These are phyloP conservation scores for Capsicum chinense DNA, from an alignment of 257 asterid genomes.

Conservation along the genomic window DNA sequence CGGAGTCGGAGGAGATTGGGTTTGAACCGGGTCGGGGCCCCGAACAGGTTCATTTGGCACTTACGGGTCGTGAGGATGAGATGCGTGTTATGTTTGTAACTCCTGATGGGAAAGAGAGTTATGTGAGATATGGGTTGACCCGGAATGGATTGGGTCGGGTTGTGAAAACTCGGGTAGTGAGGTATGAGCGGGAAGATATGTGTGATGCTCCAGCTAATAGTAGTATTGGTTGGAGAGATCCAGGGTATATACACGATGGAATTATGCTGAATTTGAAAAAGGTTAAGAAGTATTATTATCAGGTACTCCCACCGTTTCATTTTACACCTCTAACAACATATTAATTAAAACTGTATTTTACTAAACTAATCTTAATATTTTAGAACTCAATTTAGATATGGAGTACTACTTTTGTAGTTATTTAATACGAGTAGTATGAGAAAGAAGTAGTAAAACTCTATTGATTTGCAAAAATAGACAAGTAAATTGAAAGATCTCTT, in stretches of 20 bases:
- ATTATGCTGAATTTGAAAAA: slow-evolving; percentile 61
- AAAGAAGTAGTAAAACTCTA: no score
- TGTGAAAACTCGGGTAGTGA: slow-evolving; percentile 50
- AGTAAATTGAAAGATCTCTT: no score
- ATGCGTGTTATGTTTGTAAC: slow-evolving; percentile 98
- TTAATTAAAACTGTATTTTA: no score
- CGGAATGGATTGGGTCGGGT: slow-evolving; percentile 46
- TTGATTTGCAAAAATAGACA: no score
- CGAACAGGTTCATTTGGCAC: slow-evolving; percentile 84
- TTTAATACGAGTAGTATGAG: no score
- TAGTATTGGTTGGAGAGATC: slow-evolving; percentile 94
- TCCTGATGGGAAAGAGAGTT: slow-evolving; percentile 65
- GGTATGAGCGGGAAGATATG: slow-evolving; percentile 89
- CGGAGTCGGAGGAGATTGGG: slow-evolving; percentile 54
- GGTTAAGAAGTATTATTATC: slow-evolving; percentile 74
- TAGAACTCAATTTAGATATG: no score
- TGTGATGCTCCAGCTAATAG: slow-evolving; percentile 85
- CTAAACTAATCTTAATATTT: no score
- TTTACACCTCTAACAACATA: no score
- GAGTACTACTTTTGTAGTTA: no score
- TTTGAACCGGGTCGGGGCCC: slow-evolving; percentile 72
- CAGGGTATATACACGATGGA: slow-evolving; percentile 89
- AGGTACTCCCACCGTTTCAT: slow-evolving; percentile 42
- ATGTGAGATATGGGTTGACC: slow-evolving; percentile 68
- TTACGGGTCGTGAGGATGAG: slow-evolving; percentile 76